phyloP scores from a whole-genome alignment of 2,329 filamentous ascomycete genomes.

The Fusarium subtropicale region DNA sequence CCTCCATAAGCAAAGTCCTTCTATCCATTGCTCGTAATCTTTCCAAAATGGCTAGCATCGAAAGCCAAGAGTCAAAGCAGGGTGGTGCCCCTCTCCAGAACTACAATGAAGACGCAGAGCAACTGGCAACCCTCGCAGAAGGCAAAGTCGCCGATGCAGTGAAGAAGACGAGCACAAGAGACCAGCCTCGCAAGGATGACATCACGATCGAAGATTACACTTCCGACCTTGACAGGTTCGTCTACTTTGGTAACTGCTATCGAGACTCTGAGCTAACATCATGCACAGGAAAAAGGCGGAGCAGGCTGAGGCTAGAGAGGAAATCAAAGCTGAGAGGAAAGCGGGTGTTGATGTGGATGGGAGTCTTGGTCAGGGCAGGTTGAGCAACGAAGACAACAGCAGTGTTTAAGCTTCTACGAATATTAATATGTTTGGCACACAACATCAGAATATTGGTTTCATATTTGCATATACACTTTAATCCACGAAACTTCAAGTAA shows the following conservation, averaged over 20 bases:
- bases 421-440: neutral
- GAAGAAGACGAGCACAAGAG: conserved; percentile 26
- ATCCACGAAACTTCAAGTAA: neutral
- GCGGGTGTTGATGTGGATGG: conserved; percentile 40
- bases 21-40: neutral
- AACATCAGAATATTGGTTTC: neutral
- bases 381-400: conserved; percentile 30
- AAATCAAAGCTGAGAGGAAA: conserved; percentile 34
- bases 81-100: conserved; percentile 26
- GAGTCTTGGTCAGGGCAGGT: conserved; percentile 29
- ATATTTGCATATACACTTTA: neutral
- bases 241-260: neutral
- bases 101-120: conserved; percentile 39
- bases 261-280: conserved; percentile 1
- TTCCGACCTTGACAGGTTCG: conserved; percentile 35
- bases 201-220: conserved; percentile 38
- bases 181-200: conserved; percentile 32
- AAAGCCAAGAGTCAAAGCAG: conserved; percentile 25
- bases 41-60: conserved; percentile 19
- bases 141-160: conserved; percentile 42
- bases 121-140: conserved; percentile 38
- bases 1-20: neutral
- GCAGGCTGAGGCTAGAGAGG: conserved; percentile 35
- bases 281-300: conserved; percentile 35
- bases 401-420: conserved; percentile 11